Conservation (phyloP, 441 rosid genomes). For the Euphorbia schlechtendalii region DNA sequence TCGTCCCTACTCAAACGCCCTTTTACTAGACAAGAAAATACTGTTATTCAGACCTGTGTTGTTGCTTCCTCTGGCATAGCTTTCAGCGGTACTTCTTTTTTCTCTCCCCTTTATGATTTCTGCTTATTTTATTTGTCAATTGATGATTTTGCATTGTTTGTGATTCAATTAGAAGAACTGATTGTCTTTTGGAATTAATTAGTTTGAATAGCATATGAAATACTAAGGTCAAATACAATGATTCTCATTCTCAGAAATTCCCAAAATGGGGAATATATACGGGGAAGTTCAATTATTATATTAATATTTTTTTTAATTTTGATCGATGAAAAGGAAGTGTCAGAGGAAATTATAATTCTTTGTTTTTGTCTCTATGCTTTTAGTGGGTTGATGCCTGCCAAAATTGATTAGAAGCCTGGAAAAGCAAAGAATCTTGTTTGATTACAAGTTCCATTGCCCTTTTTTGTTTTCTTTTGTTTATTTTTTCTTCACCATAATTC, state of each 20-base stretch:
- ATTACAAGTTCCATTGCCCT: not conserved
- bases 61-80: constrained; percentile 92
- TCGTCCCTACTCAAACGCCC: constrained; percentile 48
- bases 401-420: not conserved
- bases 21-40: constrained; percentile 76
- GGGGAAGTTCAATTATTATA: too few species aligned
- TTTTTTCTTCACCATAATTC: too few species aligned
- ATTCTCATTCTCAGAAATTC: too few species aligned
- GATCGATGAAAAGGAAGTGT: too few species aligned
- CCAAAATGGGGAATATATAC: too few species aligned
- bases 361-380: not conserved
- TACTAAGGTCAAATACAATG: too few species aligned
- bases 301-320: too few species aligned
- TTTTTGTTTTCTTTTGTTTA: not conserved
- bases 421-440: not conserved
- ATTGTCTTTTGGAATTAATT: not conserved
- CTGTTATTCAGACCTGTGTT: constrained; percentile 85
- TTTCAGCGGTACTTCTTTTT: constrained; percentile 49
- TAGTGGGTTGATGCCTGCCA: not conserved
- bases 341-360: not conserved
- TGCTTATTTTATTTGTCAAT: not conserved
- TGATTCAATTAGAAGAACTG: not conserved
- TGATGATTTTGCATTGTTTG: not conserved
- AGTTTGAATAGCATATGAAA: not conserved
- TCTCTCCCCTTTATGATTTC: not conserved